phyloP scores from a whole-genome alignment of 2,329 filamentous ascomycete species.

The Cyclaneusma minus region DNA sequence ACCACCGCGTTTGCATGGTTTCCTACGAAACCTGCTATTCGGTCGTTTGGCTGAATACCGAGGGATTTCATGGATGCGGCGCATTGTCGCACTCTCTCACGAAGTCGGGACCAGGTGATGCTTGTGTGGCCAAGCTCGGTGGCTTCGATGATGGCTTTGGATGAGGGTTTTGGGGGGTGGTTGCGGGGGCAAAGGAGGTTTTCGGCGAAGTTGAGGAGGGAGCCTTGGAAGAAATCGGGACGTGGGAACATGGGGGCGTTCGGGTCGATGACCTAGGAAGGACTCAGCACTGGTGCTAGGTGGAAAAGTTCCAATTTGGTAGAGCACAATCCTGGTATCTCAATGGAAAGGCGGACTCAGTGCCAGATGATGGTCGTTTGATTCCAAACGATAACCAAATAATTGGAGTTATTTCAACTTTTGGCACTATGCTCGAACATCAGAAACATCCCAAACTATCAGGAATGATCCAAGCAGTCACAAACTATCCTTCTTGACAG shows the following conservation, averaged over 20 bases:
- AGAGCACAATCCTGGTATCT: too few relatives aligned
- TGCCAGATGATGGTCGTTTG: too few relatives aligned
- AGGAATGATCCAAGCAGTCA: too few relatives aligned
- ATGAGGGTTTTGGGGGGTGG: constrained; percentile 35
- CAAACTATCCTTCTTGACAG: too few relatives aligned
- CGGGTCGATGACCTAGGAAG: constrained; percentile 47
- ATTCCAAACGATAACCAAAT: too few relatives aligned
- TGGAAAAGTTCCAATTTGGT: not conserved
- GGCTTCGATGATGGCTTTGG: constrained; percentile 60
- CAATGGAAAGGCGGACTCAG: too few relatives aligned
- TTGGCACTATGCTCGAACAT: not conserved
- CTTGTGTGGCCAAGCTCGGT: constrained; percentile 50
- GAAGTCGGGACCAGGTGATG: constrained; percentile 64
- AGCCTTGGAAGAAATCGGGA: constrained; percentile 68
- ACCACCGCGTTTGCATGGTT: constrained; percentile 82
- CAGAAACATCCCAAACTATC: too few relatives aligned
- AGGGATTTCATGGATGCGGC: constrained; percentile 52
- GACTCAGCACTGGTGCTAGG: constrained; percentile 2
- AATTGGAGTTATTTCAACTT: too few relatives aligned
- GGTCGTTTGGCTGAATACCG: constrained; percentile 40
- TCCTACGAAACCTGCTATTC: constrained; percentile 64
- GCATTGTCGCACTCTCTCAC: constrained; percentile 62
- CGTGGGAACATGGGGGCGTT: constrained; percentile 67
- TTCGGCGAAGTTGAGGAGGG: constrained; percentile 82
- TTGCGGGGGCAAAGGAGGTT: constrained; percentile 73